Evolutionary conservation across 768 basidiomycete genomes (phyloP).

Genomic region (Suillus paluster): DNA sequence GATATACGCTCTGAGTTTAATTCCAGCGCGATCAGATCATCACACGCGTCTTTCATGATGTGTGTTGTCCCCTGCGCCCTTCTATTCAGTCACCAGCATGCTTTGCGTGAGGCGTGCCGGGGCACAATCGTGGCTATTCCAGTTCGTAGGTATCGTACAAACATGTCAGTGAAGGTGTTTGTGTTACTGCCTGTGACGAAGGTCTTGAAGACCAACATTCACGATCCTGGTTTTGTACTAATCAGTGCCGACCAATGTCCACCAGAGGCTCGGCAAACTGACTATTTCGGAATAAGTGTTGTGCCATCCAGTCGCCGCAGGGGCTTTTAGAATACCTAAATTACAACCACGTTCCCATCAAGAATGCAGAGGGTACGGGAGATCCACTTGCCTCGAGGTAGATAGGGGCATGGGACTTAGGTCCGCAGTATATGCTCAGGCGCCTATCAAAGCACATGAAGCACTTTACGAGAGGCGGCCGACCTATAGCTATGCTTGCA

Average conservation of each 20-base stretch:
- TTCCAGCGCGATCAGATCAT: conserved; percentile 2
- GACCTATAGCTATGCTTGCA: background rate
- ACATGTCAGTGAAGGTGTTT: background rate
- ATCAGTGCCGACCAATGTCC: background rate
- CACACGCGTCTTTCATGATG: conserved; percentile 4
- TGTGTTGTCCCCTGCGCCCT: background rate
- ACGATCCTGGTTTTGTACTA: background rate
- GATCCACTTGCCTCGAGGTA: conserved; percentile 2
- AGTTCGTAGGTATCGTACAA: background rate
- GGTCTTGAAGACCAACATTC: background rate
- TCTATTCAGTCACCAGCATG: background rate
- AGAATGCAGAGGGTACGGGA: background rate
- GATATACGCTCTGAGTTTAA: conserved; percentile 1
- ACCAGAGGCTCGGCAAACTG: background rate
- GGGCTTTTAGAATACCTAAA: background rate
- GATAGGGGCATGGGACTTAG: background rate
- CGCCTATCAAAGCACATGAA: background rate
- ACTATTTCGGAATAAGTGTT: background rate
- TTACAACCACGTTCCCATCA: background rate
- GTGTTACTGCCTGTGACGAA: background rate
- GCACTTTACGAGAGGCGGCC: background rate
- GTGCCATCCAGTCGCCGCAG: conserved; percentile 1
- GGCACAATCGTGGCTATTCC: background rate
- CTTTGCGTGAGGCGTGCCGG: background rate
- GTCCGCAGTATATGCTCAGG: background rate